A percentile compares a stretch with the other conserved stretches of the same genome.
These are phyloP conservation scores for Ceratocystis ficicola DNA, from an alignment of 2,329 filamentous ascomycete species.

Conservation along the genomic window DNA sequence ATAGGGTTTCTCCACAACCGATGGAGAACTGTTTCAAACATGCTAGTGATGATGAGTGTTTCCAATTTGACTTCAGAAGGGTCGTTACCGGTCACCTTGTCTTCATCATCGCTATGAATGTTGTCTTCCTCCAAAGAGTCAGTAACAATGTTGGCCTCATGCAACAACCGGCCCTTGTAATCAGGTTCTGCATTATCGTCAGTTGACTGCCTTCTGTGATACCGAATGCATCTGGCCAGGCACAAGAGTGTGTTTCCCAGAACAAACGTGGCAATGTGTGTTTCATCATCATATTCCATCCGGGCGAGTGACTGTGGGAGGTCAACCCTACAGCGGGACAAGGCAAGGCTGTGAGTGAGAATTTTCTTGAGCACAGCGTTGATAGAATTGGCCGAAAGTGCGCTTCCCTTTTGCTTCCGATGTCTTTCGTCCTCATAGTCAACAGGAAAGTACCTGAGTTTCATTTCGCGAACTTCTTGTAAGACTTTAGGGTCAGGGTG, in stretches of 20 bases:
- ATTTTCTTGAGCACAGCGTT: not conserved
- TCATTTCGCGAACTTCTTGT: too few relatives aligned
- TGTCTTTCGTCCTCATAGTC: not conserved
- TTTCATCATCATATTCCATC: not conserved
- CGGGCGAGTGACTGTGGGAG: not conserved
- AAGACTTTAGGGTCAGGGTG: too few relatives aligned
- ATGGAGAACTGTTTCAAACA: not conserved
- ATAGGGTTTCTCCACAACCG: conserved; percentile 40
- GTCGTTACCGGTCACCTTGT: not conserved
- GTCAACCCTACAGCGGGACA: not conserved
- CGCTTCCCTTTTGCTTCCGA: not conserved
- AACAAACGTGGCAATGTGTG: not conserved
- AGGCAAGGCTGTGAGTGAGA: not conserved
- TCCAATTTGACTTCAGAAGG: not conserved
- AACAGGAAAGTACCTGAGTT: not conserved
- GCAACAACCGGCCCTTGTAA: not conserved
- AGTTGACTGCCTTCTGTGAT: not conserved
- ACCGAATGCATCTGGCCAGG: not conserved
- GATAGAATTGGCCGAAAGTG: not conserved
- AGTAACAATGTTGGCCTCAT: not conserved
- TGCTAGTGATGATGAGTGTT: not conserved
- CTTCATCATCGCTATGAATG: not conserved
- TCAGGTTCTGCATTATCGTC: not conserved
- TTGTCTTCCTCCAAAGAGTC: not conserved
- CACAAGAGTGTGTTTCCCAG: not conserved